A percentile compares a stretch with the other conserved stretches of the same genome.
phyloP scores from a whole-genome alignment of 306 rosid species.

The Calophaca sinica region DNA sequence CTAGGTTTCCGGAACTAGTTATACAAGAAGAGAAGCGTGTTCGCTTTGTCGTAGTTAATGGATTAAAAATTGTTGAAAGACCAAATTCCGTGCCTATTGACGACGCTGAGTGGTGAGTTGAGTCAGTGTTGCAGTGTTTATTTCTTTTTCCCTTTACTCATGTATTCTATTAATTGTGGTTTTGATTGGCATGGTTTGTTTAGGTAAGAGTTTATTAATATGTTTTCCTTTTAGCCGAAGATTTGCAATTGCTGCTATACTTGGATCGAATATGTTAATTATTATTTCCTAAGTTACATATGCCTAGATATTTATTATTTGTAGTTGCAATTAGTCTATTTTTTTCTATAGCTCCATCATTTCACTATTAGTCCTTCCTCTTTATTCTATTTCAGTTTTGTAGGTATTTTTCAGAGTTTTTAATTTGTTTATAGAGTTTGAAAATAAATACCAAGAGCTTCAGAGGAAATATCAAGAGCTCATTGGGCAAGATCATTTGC shows the following conservation, averaged over 20 bases:
- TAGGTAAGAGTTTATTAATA: constrained; percentile 10
- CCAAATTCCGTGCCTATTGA: constrained; percentile 69
- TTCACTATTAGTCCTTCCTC: background rate
- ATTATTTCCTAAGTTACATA: background rate
- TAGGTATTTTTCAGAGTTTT: background rate
- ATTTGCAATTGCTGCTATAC: constrained; percentile 10
- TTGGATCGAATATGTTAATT: constrained; percentile 13
- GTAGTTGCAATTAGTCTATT: background rate
- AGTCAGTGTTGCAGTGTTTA: constrained; percentile 10
- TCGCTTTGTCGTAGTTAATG: constrained; percentile 96
- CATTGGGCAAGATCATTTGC: no score
- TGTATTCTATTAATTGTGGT: constrained; percentile 1
- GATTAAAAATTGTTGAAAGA: constrained; percentile 83
- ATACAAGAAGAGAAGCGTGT: constrained; percentile 97
- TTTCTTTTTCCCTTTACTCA: background rate
- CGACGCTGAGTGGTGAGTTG: constrained; percentile 84
- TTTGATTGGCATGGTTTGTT: constrained; percentile 24
- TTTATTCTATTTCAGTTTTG: background rate
- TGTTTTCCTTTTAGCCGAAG: constrained; percentile 10
- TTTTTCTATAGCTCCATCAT: background rate
- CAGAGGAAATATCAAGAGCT: no score
- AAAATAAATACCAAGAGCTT: background rate
- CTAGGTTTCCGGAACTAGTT: constrained; percentile 90
- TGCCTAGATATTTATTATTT: background rate
- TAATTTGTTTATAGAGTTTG: background rate